Evolutionary conservation across 805 yeast species (phyloP).

Genomic region (Nakazawaea sp.): DNA sequence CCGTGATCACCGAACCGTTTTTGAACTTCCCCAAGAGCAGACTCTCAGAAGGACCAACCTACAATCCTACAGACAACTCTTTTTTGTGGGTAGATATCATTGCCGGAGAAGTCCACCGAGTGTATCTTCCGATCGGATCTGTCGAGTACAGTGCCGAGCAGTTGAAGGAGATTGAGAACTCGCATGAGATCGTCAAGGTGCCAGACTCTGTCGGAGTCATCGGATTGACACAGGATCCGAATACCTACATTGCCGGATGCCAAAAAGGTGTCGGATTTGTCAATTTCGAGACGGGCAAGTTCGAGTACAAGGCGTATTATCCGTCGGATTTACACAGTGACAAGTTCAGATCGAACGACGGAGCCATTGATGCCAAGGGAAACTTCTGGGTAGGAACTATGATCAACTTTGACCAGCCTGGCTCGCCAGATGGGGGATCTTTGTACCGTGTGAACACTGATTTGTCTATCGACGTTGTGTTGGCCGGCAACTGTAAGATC

Average conservation of each 20-base stretch:
- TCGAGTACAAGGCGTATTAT: conserved; percentile 31
- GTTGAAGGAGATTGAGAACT: conserved; percentile 14
- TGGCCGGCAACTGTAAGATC: conserved; percentile 37
- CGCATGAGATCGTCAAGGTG: conserved; percentile 32
- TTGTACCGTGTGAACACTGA: conserved; percentile 25
- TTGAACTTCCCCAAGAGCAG: conserved; percentile 28
- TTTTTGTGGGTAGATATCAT: conserved; percentile 43
- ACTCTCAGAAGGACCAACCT: conserved; percentile 62
- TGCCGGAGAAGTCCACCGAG: conserved; percentile 32
- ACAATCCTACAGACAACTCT: conserved; percentile 47
- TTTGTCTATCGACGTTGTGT: conserved; percentile 23
- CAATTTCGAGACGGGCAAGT: conserved; percentile 31
- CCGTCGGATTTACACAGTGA: conserved; percentile 31
- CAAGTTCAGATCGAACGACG: conserved; percentile 70
- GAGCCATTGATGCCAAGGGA: conserved; percentile 71
- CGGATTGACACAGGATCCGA: conserved; percentile 53
- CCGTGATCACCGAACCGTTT: conserved; percentile 14
- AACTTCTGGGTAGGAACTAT: conserved; percentile 78
- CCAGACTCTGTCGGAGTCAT: conserved; percentile 61
- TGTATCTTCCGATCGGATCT: conserved; percentile 16
- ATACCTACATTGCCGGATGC: conserved; percentile 52
- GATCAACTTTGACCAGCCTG: conserved; percentile 29
- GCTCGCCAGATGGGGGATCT: conserved; percentile 45
- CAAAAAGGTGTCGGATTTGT: conserved; percentile 58
- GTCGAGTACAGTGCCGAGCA: conserved; percentile 20